phyloP scores from a whole-genome alignment of 164 flowering plant species.

The Vitis amurensis region DNA sequence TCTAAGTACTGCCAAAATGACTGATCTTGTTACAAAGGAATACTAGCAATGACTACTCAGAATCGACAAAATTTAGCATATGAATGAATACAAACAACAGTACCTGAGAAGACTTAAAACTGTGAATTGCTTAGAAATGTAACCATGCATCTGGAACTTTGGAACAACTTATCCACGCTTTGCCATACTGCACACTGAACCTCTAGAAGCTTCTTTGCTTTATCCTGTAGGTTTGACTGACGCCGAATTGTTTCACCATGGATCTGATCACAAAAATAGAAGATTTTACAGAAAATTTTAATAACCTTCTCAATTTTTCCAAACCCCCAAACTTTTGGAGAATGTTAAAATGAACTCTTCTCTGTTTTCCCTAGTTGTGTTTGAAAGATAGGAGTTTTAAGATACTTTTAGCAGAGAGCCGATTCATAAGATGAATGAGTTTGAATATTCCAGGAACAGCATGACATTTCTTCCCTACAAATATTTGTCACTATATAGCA shows the following conservation, averaged over 20 bases:
- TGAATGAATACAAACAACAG: too few relatives aligned
- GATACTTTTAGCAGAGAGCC: background rate
- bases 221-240: slow-evolving; percentile 55
- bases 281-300: background rate
- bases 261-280: slow-evolving; percentile 48
- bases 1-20: too few relatives aligned
- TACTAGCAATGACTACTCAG: too few relatives aligned
- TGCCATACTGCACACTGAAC: slow-evolving; percentile 75
- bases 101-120: slow-evolving; percentile 27
- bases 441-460: background rate
- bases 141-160: slow-evolving; percentile 83
- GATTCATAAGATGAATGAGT: background rate
- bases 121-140: slow-evolving; percentile 87
- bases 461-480: background rate
- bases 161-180: slow-evolving; percentile 75
- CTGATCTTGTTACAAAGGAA: too few relatives aligned
- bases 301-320: background rate
- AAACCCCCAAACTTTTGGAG: background rate
- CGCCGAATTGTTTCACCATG: slow-evolving; percentile 87
- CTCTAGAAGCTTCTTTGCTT: slow-evolving; percentile 74
- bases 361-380: background rate
- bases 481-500: background rate
- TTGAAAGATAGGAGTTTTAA: background rate
- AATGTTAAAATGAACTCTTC: background rate
- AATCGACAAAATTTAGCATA: too few relatives aligned